Base-by-base conservation (phyloP, 2,329 filamentous ascomycete species). In the Paraphaeosphaeria sporulosa region DNA sequence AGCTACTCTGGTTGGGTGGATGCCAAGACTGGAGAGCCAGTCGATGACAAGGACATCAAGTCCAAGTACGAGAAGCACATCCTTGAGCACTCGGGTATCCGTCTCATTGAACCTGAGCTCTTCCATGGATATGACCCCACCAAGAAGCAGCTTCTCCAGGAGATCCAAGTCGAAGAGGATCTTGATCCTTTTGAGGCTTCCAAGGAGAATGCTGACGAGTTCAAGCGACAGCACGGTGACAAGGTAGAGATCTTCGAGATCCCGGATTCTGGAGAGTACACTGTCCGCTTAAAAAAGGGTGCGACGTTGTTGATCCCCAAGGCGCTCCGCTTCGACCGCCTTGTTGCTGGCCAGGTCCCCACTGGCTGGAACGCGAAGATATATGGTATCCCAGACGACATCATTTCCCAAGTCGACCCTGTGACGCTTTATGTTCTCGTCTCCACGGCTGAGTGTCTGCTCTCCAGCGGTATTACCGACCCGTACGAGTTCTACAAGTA, bases 401-500 rank as follows among this genome's bases (percentile, higher is more conserved):
- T 99, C 77, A 95, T 99, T 77, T 91, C 90, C 43, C 95, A 99
- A 78, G 95, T 99, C 65, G 96, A 99, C 74, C 95, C 94, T 6
- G 94, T 98, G 68, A 97, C 95, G 1, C 86, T 99, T 51, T 99
- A 92, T 76, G 92, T 98, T 32, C 90, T 99, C 48, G 94, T 98
- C 49, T 96, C 92, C 56, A 96, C 94, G 50, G 93, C 91, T 1
- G 96, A 99, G 80, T 89, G 94, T 60, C 89, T 99, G 8, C 86
- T 99, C 54, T 90, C 93, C 32, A 90, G 92, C 64, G 95, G 95
- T 89, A 94, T 99, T 78, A 98, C 95, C 27, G 96, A 99, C 76
- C 96, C 95, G 21, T 99, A 98, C 76, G 95, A 99, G 82, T 98
- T 99, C 83, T 99, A 99, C 87, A 94, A 98, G 84, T 99, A 99